A percentile compares a stretch with the other conserved stretches of the same genome.
phyloP scores from a whole-genome alignment of 2,329 filamentous ascomycete genomes.

The Ophiosphaerella korrae region DNA sequence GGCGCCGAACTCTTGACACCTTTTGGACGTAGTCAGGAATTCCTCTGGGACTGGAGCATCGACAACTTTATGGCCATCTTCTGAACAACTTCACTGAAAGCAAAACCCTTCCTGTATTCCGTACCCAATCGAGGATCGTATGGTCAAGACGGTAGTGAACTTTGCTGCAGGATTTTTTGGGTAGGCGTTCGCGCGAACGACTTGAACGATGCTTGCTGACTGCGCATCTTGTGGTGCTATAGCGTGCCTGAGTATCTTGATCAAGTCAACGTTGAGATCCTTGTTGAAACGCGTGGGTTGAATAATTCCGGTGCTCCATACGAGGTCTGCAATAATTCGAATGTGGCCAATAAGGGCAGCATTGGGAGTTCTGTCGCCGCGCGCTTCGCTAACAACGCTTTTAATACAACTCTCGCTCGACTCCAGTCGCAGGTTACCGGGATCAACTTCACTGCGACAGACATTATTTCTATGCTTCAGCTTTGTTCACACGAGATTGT shows the following conservation, averaged over 20 bases:
- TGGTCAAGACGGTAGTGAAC: slow-evolving; percentile 41
- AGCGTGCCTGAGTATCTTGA: slow-evolving; percentile 33
- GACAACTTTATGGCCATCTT: slow-evolving; percentile 50
- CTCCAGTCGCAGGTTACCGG: slow-evolving; percentile 34
- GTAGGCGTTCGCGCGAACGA: too few relatives aligned
- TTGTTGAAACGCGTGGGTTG: slow-evolving; percentile 30
- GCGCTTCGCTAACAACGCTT: slow-evolving; percentile 30
- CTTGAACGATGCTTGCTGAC: too few relatives aligned
- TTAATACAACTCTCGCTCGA: slow-evolving; percentile 35
- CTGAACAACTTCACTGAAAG: slow-evolving; percentile 52
- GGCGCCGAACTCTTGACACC: slow-evolving; percentile 39
- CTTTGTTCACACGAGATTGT: slow-evolving; percentile 41
- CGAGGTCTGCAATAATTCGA: slow-evolving; percentile 37
- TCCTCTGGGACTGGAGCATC: slow-evolving; percentile 49
- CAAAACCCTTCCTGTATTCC: slow-evolving; percentile 47
- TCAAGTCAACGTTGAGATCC: slow-evolving; percentile 37
- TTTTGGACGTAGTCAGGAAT: slow-evolving; percentile 45
- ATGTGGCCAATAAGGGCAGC: slow-evolving; percentile 30
- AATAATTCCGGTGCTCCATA: slow-evolving; percentile 41
- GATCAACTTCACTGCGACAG: slow-evolving; percentile 39
- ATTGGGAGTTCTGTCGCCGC: slow-evolving; percentile 33
- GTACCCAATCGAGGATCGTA: slow-evolving; percentile 38
- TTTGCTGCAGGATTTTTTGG: slow-evolving; percentile 42
- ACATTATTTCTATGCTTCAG: slow-evolving; percentile 50
- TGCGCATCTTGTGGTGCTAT: too few relatives aligned